Evolutionary conservation across 2,329 filamentous ascomycete species (phyloP).

Genomic region (Venturia aucupariae): DNA sequence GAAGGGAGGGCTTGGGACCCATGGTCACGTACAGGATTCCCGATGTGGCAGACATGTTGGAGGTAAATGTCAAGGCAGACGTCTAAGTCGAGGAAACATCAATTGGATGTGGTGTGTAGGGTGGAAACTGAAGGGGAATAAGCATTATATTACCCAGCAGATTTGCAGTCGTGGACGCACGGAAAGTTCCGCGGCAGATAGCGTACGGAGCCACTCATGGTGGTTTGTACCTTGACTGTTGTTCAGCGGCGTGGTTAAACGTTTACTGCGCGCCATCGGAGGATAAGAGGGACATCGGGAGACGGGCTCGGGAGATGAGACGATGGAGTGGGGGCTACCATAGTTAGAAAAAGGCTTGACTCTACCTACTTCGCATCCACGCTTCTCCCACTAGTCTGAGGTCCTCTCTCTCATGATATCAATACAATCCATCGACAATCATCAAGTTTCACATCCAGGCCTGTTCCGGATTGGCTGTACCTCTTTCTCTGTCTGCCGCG

Average conservation of each 20-base stretch:
- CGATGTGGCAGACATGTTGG: slow-evolving; percentile 37
- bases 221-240: not conserved
- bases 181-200: not conserved
- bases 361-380: too few species aligned
- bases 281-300: not conserved
- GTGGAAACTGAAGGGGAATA: not conserved
- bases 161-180: not conserved
- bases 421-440: too few species aligned
- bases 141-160: not conserved
- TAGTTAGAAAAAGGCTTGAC: too few species aligned
- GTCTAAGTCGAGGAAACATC: not conserved
- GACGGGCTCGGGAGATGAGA: not conserved
- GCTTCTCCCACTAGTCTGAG: too few species aligned
- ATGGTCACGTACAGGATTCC: slow-evolving; percentile 82
- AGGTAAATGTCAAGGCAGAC: not conserved
- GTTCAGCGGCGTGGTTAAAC: not conserved
- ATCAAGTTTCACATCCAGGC: too few species aligned
- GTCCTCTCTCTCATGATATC: too few species aligned
- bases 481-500: too few species aligned
- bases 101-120: not conserved
- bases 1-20: slow-evolving; percentile 61
- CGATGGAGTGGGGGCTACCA: not conserved
- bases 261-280: not conserved
- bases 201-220: not conserved
- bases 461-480: too few species aligned